These are phyloP conservation scores for Colletotrichum eremochloae DNA, from an alignment of 2,329 filamentous ascomycete genomes.

Conservation along the genomic window DNA sequence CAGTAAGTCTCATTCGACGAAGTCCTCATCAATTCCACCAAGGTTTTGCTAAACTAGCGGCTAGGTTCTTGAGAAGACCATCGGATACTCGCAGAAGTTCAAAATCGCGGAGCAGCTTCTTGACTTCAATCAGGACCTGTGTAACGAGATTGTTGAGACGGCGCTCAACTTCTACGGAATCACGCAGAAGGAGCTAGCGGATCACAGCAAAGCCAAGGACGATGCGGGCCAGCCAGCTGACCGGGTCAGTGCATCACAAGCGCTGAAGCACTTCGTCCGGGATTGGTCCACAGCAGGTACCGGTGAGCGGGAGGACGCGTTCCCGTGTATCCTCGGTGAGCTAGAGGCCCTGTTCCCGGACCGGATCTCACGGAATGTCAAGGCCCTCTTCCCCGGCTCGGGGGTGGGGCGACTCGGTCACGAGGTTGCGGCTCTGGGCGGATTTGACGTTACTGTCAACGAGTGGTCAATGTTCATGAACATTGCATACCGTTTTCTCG, in stretches of 20 bases:
- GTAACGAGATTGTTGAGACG: conserved; percentile 58
- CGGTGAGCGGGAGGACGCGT: conserved; percentile 59
- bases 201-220: conserved; percentile 55
- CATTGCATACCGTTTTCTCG: conserved; percentile 64
- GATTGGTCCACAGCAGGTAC: conserved; percentile 67
- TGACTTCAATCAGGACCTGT: conserved; percentile 59
- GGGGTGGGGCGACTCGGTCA: conserved; percentile 66
- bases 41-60: neutral
- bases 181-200: conserved; percentile 57
- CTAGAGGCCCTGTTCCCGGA: conserved; percentile 51
- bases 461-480: conserved; percentile 73
- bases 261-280: conserved; percentile 69
- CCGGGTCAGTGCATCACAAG: conserved; percentile 63
- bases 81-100: conserved; percentile 70
- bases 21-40: neutral
- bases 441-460: conserved; percentile 66
- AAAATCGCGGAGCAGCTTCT: conserved; percentile 58
- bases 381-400: conserved; percentile 64
- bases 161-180: conserved; percentile 63
- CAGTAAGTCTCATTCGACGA: conserved; percentile 33
- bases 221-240: conserved; percentile 57
- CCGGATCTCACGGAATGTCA: conserved; percentile 45
- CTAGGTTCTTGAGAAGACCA: conserved; percentile 66
- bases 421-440: conserved; percentile 60
- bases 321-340: conserved; percentile 54